Percentiles rank a stretch among this genome's conserved stretches.
phyloP scores from a whole-genome alignment of 306 rosid species.

The Fagus crenata region DNA sequence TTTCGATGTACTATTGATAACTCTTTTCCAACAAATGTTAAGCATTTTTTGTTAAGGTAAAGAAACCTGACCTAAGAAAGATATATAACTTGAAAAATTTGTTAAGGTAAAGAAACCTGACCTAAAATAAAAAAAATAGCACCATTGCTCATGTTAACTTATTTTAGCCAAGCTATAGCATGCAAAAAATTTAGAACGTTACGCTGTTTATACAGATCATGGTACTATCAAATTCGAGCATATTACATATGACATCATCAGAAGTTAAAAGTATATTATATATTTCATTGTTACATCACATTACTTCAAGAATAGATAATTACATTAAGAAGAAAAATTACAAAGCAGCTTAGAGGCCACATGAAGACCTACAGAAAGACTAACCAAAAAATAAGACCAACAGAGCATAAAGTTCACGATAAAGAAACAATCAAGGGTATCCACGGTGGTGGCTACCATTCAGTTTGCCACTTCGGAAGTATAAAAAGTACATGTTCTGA shows the following conservation, averaged over 20 bases:
- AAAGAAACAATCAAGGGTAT: neutral
- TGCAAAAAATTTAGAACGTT: neutral
- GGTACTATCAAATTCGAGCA: neutral
- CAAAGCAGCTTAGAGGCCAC: neutral
- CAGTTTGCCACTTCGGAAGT: neutral
- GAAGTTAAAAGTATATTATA: neutral
- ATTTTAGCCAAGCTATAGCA: neutral
- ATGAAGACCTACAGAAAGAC: neutral
- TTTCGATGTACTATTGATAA: neutral
- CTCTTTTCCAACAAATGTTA: neutral
- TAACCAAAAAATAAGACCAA: neutral
- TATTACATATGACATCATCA: neutral
- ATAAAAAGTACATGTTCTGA: neutral
- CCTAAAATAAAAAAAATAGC: neutral
- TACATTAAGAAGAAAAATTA: neutral
- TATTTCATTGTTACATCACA: neutral
- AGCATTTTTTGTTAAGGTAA: neutral
- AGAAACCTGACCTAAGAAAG: neutral
- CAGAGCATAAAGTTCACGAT: neutral
- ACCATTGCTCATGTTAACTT: neutral
- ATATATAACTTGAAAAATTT: neutral
- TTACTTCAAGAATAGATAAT: neutral
- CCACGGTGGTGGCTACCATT: neutral
- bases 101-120: no score
- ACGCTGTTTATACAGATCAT: neutral